Base-by-base conservation (phyloP, 768 basidiomycete genomes). In the Leccinum rimulosum region DNA sequence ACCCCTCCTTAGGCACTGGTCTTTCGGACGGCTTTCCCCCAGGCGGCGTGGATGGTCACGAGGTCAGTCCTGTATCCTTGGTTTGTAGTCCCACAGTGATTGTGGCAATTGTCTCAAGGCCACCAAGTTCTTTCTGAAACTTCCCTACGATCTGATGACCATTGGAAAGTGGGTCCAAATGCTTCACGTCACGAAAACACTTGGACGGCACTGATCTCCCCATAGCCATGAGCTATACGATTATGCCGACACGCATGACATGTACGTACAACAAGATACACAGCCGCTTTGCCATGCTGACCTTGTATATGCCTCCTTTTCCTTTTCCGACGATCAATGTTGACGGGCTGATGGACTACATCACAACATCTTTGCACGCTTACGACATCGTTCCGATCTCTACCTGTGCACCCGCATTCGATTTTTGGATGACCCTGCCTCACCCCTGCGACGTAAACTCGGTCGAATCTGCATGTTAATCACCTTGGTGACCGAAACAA, bases 61-160 rank as follows among this genome's bases (percentile, higher is more conserved):
- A 87, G 57, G 89, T 89, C 59, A 40, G 77, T 60, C 49, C 17
- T 27, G 28, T 27, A 57, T 55, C 19, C 50, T 22, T 51, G 17
- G 12, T 52, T 4, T 33, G 15, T 2, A 14, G 12, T 10, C 22
- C 5, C 11, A 25, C 43, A 1, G 31, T 48, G 17, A 64, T 43
- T 51, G n/a, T 14, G 47, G 25, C 12, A 27, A 15, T 10, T 8
- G 3, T 15, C 3, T 17, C 7, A 38, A 51, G 50, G 19, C 28
- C 12, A 33, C 2, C 31, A 33, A 19, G 11, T 51, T 93, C 71
- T 77, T 95, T 62, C 74, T 81, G 22, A 73, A 83, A 56, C 77
- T 95, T 22, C 88, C 88, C 0, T 95, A 93, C 66, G 94, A 96
- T 67, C 66, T 93, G 2, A 82, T 94, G 68, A 75, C 91, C 3